Conservation (phyloP, 2,329 filamentous ascomycete genomes). For the Pyricularia sp. region DNA sequence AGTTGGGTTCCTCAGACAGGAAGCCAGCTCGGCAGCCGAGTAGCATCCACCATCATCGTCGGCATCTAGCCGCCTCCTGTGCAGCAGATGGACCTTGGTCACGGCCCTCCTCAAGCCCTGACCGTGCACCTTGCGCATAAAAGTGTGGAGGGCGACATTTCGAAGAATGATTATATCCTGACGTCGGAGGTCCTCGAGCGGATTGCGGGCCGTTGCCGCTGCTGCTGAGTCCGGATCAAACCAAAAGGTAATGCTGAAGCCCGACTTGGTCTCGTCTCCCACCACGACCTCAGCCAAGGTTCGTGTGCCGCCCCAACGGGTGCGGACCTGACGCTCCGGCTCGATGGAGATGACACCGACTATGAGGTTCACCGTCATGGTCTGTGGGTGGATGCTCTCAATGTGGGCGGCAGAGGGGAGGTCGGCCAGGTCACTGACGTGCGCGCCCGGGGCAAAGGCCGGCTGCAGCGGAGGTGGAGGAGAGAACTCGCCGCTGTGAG, state of each 20-base stretch:
- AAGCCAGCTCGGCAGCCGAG: slow-evolving; percentile 37
- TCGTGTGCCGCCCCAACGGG: slow-evolving; percentile 51
- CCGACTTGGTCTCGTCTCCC: slow-evolving; percentile 74
- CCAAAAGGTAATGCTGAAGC: slow-evolving; percentile 83
- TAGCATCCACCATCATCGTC: slow-evolving; percentile 49
- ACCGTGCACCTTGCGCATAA: slow-evolving; percentile 70
- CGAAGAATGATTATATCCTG: slow-evolving; percentile 73
- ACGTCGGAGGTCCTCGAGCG: slow-evolving; percentile 41
- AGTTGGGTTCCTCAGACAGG: slow-evolving; percentile 7
- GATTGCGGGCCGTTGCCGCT: slow-evolving; percentile 20
- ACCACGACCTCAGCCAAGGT: slow-evolving; percentile 70
- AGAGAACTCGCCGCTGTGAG: slow-evolving; percentile 6
- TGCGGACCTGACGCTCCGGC: slow-evolving; percentile 56
- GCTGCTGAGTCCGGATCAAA: slow-evolving; percentile 24
- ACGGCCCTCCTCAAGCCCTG: slow-evolving; percentile 67
- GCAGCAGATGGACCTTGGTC: slow-evolving; percentile 60
- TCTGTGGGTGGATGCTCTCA: slow-evolving; percentile 62
- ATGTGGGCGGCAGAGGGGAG: slow-evolving; percentile 62
- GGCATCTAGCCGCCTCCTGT: slow-evolving; percentile 41
- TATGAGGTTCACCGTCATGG: slow-evolving; percentile 74
- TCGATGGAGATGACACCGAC: slow-evolving; percentile 67
- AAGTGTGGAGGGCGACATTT: slow-evolving; percentile 70
- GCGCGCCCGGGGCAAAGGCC: slow-evolving; percentile 19
- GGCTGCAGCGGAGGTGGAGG: slow-evolving; percentile 6
- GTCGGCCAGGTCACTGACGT: slow-evolving; percentile 55